phyloP scores from a whole-genome alignment of 2,329 filamentous ascomycete species.

The Rhynchosporium secalis region DNA sequence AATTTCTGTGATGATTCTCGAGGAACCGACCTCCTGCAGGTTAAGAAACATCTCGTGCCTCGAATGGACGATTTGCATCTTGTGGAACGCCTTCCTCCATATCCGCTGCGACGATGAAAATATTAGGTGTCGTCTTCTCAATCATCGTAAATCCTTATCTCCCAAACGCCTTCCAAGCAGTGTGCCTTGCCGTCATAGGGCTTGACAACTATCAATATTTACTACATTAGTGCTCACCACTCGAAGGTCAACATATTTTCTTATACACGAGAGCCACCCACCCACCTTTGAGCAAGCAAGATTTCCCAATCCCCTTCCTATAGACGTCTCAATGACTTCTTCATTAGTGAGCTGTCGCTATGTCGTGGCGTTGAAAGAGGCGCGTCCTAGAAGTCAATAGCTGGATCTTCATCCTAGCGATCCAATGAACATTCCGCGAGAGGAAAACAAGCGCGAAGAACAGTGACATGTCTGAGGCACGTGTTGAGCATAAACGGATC shows the following conservation, averaged over 20 bases:
- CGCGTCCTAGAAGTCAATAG: background rate
- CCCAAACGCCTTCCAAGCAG: background rate
- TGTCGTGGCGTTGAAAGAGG: background rate
- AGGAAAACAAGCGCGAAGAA: background rate
- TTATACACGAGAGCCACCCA: too few species aligned
- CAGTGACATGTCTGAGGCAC: background rate
- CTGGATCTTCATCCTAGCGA: background rate
- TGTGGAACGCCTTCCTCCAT: background rate
- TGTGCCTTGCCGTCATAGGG: background rate
- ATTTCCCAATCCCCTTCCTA: background rate
- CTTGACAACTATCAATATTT: background rate
- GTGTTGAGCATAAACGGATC: background rate
- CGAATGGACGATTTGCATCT: background rate
- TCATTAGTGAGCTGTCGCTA: background rate
- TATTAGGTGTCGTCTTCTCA: background rate
- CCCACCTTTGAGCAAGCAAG: too few species aligned
- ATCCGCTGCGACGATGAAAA: background rate
- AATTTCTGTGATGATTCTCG: constrained; percentile 15
- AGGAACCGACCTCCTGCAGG: constrained; percentile 12
- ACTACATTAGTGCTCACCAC: background rate
- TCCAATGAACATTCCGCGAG: background rate
- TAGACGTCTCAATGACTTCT: background rate
- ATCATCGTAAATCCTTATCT: background rate
- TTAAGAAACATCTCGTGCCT: constrained; percentile 3
- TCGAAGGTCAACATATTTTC: too few species aligned